Percentiles rank a stretch among this genome's conserved stretches.
Evolutionary conservation across 169 alveolate species (phyloP).

Genomic region (Plasmodium sp.): DNA sequence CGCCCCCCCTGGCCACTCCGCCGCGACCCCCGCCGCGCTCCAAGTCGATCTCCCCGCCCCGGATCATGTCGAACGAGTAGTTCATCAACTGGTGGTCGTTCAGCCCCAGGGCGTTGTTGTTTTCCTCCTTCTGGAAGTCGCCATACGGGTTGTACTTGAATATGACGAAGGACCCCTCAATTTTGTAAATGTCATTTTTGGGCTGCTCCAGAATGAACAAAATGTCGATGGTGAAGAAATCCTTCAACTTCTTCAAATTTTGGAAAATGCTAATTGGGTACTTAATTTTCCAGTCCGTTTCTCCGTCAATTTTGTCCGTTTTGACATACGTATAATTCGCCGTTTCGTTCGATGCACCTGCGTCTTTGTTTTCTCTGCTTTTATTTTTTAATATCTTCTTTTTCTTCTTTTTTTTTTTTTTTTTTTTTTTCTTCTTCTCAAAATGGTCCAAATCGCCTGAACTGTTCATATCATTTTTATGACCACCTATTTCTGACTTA

Average conservation of each 20-base stretch:
- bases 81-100: conserved; percentile 27
- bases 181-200: conserved; percentile 89
- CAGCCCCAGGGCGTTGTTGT: neutral
- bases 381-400: conserved; percentile 26
- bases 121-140: conserved; percentile 48
- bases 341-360: conserved; percentile 75
- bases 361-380: neutral
- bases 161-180: conserved; percentile 89
- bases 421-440: neutral
- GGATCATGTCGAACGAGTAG: conserved; percentile 18
- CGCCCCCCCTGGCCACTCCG: neutral
- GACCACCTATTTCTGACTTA: neutral
- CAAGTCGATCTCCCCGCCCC: neutral
- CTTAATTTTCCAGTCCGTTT: conserved; percentile 99
- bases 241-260: conserved; percentile 79
- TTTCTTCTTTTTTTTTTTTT: conserved; percentile 64
- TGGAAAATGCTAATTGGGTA: conserved; percentile 92
- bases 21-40: neutral
- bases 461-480: conserved; percentile 3
- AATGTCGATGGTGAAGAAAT: conserved; percentile 80
- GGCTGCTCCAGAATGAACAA: conserved; percentile 89
- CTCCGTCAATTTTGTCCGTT: conserved; percentile 99
- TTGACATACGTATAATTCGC: conserved; percentile 89
- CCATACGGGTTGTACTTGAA: conserved; percentile 74
- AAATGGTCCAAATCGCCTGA: neutral